Conservation (phyloP, 1,284 basidiomycete species). For the Porogramme epimiltina region DNA sequence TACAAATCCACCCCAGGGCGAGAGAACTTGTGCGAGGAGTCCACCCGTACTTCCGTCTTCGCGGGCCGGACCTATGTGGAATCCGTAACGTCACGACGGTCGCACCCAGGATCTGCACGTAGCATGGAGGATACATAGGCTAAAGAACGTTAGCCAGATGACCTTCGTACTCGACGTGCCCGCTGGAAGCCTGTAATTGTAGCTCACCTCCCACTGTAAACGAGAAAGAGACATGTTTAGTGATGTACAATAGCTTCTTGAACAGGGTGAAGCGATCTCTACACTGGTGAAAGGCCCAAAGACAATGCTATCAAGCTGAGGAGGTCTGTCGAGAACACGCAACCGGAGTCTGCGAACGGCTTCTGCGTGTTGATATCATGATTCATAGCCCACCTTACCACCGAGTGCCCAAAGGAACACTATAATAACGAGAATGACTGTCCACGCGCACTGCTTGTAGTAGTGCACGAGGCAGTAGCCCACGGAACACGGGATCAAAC, state of each 20-base stretch:
- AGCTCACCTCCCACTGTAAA: slow-evolving; percentile 53
- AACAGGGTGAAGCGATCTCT: slow-evolving; percentile 18
- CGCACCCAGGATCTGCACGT: slow-evolving; percentile 58
- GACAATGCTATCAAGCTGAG: slow-evolving; percentile 61
- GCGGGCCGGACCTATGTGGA: slow-evolving; percentile 51
- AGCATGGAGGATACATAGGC: slow-evolving; percentile 57
- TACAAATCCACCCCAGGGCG: slow-evolving; percentile 52
- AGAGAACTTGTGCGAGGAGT: slow-evolving; percentile 43
- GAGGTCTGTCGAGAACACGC: slow-evolving; percentile 45
- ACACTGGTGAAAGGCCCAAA: slow-evolving; percentile 55
- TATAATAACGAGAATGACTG: slow-evolving; percentile 55
- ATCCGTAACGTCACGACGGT: slow-evolving; percentile 55
- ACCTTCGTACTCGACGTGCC: slow-evolving; percentile 47
- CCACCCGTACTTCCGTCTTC: slow-evolving; percentile 51
- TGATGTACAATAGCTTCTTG: too few relatives aligned
- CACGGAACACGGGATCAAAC: slow-evolving; percentile 49
- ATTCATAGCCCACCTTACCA: slow-evolving; percentile 49
- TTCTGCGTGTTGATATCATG: slow-evolving; percentile 50
- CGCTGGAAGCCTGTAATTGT: slow-evolving; percentile 53
- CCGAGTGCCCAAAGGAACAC: slow-evolving; percentile 58
- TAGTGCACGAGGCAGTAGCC: slow-evolving; percentile 56
- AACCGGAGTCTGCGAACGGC: slow-evolving; percentile 46
- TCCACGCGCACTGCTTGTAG: slow-evolving; percentile 68
- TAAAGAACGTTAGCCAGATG: slow-evolving; percentile 57
- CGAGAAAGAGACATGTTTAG: too few relatives aligned